phyloP scores from a whole-genome alignment of 495 filamentous ascomycete species.

The Daldinia decipiens region DNA sequence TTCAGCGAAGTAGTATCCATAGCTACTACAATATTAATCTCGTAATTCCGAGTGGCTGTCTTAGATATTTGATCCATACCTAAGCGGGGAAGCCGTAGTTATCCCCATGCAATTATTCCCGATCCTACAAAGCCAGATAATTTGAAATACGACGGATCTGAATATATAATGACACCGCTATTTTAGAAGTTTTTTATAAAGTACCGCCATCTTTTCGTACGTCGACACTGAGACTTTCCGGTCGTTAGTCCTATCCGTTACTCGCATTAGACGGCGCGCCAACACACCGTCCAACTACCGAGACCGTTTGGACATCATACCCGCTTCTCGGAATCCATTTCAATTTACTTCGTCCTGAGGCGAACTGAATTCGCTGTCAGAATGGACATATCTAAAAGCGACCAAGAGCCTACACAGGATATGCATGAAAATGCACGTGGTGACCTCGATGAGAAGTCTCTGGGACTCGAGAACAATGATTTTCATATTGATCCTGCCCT shows the following conservation, averaged over 20 bases:
- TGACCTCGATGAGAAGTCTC: conserved; percentile 20
- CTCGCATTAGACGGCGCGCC: neutral
- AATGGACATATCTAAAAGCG: conserved; percentile 28
- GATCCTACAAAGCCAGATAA: neutral
- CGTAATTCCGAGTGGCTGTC: neutral
- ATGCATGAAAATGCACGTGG: conserved; percentile 8
- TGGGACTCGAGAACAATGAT: conserved; percentile 10
- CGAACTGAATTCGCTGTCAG: neutral
- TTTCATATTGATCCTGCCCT: conserved; percentile 60
- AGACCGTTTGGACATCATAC: neutral
- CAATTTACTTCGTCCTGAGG: neutral
- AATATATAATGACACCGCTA: neutral
- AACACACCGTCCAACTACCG: neutral
- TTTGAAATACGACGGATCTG: neutral
- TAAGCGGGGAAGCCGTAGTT: neutral
- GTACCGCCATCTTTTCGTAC: neutral
- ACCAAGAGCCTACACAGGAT: conserved; percentile 28
- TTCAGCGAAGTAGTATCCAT: neutral
- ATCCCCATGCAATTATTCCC: neutral
- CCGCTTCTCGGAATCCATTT: neutral
- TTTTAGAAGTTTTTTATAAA: neutral
- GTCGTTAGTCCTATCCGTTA: neutral
- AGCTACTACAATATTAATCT: neutral
- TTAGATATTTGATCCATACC: neutral
- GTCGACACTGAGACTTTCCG: neutral